These are phyloP conservation scores for Albatrellus ellisii DNA, from an alignment of 768 basidiomycete species.

Conservation along the genomic window DNA sequence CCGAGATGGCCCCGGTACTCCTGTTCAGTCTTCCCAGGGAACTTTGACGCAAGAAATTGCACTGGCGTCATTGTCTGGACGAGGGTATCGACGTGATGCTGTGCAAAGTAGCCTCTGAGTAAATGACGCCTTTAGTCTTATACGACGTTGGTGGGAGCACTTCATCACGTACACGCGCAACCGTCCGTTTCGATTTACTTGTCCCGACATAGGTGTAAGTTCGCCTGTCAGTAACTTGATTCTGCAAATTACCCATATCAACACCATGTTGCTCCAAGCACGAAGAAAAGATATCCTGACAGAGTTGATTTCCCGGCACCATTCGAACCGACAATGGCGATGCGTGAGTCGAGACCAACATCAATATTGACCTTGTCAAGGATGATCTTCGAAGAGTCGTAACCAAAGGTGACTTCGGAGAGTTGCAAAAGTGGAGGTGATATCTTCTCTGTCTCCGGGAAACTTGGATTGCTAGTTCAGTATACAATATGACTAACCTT, in stretches of 20 bases:
- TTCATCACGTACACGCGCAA: conserved; percentile 56
- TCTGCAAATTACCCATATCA: conserved; percentile 24
- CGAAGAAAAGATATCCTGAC: conserved; percentile 26
- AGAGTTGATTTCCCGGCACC: conserved; percentile 95
- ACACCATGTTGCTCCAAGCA: background rate
- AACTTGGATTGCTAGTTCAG: conserved; percentile 27
- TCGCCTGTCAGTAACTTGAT: conserved; percentile 90
- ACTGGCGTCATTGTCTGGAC: conserved; percentile 81
- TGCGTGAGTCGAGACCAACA: conserved; percentile 86
- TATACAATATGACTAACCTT: background rate
- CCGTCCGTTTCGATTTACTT: conserved; percentile 84
- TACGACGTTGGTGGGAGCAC: background rate
- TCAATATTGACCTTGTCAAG: conserved; percentile 78
- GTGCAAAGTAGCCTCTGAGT: conserved; percentile 89
- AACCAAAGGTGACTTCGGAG: conserved; percentile 84
- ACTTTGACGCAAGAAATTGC: conserved; percentile 82
- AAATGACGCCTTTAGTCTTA: background rate
- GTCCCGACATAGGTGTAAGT: conserved; percentile 57
- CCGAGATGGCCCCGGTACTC: conserved; percentile 94
- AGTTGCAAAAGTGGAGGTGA: conserved; percentile 92
- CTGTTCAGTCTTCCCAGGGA: conserved; percentile 91
- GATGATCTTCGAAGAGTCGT: conserved; percentile 61
- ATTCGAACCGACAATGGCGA: conserved; percentile 91
- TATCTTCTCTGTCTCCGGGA: conserved; percentile 95
- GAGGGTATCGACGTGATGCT: conserved; percentile 91